phyloP scores from a whole-genome alignment of 2,329 filamentous ascomycete genomes.

The Neophaeococcomyces mojaviensis region DNA sequence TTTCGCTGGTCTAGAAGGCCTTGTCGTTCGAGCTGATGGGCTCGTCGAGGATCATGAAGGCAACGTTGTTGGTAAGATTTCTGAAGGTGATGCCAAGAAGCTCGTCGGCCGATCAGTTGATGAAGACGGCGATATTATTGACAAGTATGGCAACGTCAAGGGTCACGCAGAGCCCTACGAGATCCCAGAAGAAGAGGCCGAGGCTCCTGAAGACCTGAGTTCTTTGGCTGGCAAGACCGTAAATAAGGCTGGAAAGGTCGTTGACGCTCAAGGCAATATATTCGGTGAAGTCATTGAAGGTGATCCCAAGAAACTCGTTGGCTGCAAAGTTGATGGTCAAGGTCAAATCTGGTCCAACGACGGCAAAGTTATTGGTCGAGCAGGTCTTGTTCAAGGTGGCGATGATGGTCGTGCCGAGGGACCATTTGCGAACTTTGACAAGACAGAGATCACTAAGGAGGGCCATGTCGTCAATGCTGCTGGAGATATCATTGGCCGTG shows the following conservation, averaged over 20 bases:
- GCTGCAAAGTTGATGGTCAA: slow-evolving; percentile 55
- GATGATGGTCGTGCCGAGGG: slow-evolving; percentile 33
- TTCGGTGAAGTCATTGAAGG: slow-evolving; percentile 52
- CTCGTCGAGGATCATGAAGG: slow-evolving; percentile 68
- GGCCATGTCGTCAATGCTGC: slow-evolving; percentile 47
- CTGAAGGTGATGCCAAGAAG: slow-evolving; percentile 62
- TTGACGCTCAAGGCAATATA: slow-evolving; percentile 52
- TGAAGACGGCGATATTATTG: slow-evolving; percentile 73
- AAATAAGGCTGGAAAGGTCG: slow-evolving; percentile 57
- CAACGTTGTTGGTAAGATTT: slow-evolving; percentile 64
- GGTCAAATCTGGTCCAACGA: slow-evolving; percentile 59
- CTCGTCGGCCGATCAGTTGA: slow-evolving; percentile 69
- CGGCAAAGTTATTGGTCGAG: slow-evolving; percentile 53
- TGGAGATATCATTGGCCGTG: slow-evolving; percentile 49
- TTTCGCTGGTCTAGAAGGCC: slow-evolving; percentile 51
- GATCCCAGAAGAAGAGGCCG: slow-evolving; percentile 39
- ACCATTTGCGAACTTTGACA: slow-evolving; percentile 54
- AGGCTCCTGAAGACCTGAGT: slow-evolving; percentile 47
- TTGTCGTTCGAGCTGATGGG: slow-evolving; percentile 51
- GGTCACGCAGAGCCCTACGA: slow-evolving; percentile 52
- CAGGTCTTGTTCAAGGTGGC: slow-evolving; percentile 49
- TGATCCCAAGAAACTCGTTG: slow-evolving; percentile 48
- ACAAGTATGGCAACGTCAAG: slow-evolving; percentile 62
- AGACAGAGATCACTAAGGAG: slow-evolving; percentile 50
- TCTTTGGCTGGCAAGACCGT: slow-evolving; percentile 54